These are phyloP conservation scores for Rhodotorula sp. DNA, from an alignment of 1,284 basidiomycete species.

Conservation along the genomic window DNA sequence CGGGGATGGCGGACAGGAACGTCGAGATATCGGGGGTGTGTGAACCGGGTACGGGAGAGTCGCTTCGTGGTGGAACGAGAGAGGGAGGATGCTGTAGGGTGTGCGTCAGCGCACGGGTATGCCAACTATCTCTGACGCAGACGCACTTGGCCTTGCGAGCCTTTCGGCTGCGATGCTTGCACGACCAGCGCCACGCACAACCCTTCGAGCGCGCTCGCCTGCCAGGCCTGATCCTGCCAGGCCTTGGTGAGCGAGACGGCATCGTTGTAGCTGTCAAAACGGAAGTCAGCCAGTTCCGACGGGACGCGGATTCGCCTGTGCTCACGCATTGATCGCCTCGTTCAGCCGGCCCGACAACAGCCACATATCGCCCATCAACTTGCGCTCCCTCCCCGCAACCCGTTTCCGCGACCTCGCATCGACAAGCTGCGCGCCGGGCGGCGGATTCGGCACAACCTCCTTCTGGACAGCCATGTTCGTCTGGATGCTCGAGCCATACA, in stretches of 20 bases:
- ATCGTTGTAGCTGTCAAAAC: constrained; percentile 70
- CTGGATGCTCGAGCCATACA: constrained; percentile 31
- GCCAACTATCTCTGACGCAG: too few species aligned
- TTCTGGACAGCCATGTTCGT: constrained; percentile 25
- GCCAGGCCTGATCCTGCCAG: constrained; percentile 76
- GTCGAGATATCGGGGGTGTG: constrained; percentile 27
- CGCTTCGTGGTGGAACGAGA: constrained; percentile 4
- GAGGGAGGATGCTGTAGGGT: constrained; percentile 10
- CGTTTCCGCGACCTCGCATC: constrained; percentile 36
- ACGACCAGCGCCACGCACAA: constrained; percentile 54
- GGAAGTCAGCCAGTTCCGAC: too few species aligned
- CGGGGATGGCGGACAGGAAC: constrained; percentile 41
- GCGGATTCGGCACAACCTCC: constrained; percentile 21
- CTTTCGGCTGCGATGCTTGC: constrained; percentile 27
- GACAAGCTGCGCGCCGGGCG: constrained; percentile 27
- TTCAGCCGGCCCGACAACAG: constrained; percentile 74
- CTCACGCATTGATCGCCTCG: constrained; percentile 75
- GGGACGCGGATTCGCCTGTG: background rate
- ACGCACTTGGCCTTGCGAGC: constrained; percentile 8
- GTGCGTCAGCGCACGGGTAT: background rate
- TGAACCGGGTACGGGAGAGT: constrained; percentile 3
- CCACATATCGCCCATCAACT: constrained; percentile 84
- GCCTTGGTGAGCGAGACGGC: constrained; percentile 68
- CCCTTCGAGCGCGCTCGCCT: constrained; percentile 79
- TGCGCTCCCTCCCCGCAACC: constrained; percentile 66